A percentile compares a stretch with the other conserved stretches of the same genome.
Evolutionary conservation across 768 basidiomycete genomes (phyloP).

Genomic region (Amanita rimosa): DNA sequence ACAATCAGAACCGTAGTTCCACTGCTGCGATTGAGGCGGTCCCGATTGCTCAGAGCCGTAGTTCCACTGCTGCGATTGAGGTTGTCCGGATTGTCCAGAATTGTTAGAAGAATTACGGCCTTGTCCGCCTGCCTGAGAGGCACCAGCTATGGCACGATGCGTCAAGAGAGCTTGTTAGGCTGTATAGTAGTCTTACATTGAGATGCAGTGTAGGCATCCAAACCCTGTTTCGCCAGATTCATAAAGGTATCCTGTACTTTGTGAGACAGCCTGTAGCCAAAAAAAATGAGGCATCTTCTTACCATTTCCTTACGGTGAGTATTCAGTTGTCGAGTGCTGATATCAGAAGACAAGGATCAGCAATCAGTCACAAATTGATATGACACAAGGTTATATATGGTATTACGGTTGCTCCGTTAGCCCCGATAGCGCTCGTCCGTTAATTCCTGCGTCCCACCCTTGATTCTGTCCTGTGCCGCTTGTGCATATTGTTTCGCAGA

Average conservation of each 20-base stretch:
- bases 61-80: conserved; percentile 7
- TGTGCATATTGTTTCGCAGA: conserved; percentile 11
- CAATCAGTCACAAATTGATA: not conserved
- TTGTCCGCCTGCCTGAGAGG: conserved; percentile 48
- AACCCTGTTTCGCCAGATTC: conserved; percentile 59
- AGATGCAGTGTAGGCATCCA: conserved; percentile 39
- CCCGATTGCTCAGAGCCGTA: conserved; percentile 16
- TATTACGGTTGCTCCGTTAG: no score
- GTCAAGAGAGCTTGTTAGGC: conserved; percentile 12
- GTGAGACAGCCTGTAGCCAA: not conserved
- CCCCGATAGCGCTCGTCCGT: no score
- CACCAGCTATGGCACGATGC: conserved; percentile 22
- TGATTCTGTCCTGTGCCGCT: conserved; percentile 22
- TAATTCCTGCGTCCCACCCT: conserved; percentile 20
- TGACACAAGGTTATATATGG: not conserved
- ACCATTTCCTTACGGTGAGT: not conserved
- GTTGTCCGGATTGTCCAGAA: conserved; percentile 15
- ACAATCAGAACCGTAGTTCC: conserved; percentile 18
- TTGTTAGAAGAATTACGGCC: conserved; percentile 53
- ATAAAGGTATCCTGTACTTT: conserved; percentile 48
- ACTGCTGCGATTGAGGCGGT: conserved; percentile 2
- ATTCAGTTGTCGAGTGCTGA: not conserved
- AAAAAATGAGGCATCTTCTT: conserved; percentile 3
- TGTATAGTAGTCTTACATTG: conserved; percentile 23
- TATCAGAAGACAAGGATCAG: not conserved